phyloP scores from a whole-genome alignment of 257 asterid species.

The Nicotiana obtusifolia region DNA sequence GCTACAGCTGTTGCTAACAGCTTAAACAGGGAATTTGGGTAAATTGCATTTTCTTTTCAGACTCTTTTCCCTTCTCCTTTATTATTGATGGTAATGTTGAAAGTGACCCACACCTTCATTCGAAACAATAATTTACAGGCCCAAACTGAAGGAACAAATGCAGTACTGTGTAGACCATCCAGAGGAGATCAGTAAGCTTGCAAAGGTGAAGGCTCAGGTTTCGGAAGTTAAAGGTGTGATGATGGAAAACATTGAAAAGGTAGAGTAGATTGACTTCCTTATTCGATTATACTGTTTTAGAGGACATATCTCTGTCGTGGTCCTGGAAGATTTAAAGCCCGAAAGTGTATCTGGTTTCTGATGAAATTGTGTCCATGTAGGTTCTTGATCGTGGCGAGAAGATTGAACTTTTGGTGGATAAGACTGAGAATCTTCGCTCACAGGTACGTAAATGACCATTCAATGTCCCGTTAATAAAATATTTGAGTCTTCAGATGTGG shows the following conservation, averaged over 20 bases:
- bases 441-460: constrained; percentile 42
- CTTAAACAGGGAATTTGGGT: constrained; percentile 88
- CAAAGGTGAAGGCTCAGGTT: constrained; percentile 95
- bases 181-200: constrained; percentile 79
- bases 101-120: neutral
- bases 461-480: neutral
- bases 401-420: constrained; percentile 87
- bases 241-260: constrained; percentile 99
- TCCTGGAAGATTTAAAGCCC: constrained; percentile 79
- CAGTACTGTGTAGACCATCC: constrained; percentile 94
- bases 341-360: neutral
- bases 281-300: neutral
- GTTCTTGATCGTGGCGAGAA: constrained; percentile 97
- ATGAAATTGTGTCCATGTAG: constrained; percentile 29
- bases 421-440: constrained; percentile 83
- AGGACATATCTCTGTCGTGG: neutral
- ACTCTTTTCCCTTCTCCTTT: neutral
- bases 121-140: constrained; percentile 32
- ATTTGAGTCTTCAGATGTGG: neutral
- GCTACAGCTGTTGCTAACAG: constrained; percentile 86
- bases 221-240: constrained; percentile 96
- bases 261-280: constrained; percentile 8
- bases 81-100: neutral
- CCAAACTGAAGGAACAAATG: constrained; percentile 96
- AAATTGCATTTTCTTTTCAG: constrained; percentile 1